Evolutionary conservation across 1,284 basidiomycete species (phyloP).

Genomic region (Ceraceosorus guamensis): DNA sequence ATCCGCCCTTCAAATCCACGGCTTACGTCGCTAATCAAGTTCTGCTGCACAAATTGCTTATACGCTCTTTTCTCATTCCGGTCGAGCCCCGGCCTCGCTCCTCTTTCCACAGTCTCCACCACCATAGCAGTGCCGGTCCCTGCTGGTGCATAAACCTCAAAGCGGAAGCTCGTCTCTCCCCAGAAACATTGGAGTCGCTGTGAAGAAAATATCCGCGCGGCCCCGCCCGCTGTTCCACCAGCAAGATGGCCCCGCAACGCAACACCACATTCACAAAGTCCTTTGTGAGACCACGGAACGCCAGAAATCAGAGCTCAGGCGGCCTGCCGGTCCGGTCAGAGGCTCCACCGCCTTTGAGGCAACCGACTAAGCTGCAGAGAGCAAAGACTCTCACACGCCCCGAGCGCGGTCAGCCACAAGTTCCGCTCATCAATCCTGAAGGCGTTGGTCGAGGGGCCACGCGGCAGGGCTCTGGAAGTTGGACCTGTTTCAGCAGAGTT

Average conservation of each 20-base stretch:
- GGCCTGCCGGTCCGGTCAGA: slow-evolving; percentile 38
- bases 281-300: slow-evolving; percentile 38
- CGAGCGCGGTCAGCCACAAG: slow-evolving; percentile 57
- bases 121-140: too few species aligned
- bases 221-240: not conserved
- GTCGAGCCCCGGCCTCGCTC: too few species aligned
- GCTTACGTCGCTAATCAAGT: too few species aligned
- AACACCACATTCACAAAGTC: slow-evolving; percentile 25
- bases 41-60: too few species aligned
- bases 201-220: too few species aligned
- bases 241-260: slow-evolving; percentile 3
- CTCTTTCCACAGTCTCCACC: too few species aligned
- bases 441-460: slow-evolving; percentile 12
- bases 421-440: slow-evolving; percentile 67
- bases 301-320: slow-evolving; percentile 18
- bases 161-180: too few species aligned
- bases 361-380: slow-evolving; percentile 41
- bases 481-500: slow-evolving; percentile 24
- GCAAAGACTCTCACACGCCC: slow-evolving; percentile 64
- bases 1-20: too few species aligned
- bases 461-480: slow-evolving; percentile 17
- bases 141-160: too few species aligned
- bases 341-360: slow-evolving; percentile 43
- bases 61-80: too few species aligned
- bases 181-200: too few species aligned